phyloP scores from a whole-genome alignment of 1,284 basidiomycete species.

The Abortiporus biennis region DNA sequence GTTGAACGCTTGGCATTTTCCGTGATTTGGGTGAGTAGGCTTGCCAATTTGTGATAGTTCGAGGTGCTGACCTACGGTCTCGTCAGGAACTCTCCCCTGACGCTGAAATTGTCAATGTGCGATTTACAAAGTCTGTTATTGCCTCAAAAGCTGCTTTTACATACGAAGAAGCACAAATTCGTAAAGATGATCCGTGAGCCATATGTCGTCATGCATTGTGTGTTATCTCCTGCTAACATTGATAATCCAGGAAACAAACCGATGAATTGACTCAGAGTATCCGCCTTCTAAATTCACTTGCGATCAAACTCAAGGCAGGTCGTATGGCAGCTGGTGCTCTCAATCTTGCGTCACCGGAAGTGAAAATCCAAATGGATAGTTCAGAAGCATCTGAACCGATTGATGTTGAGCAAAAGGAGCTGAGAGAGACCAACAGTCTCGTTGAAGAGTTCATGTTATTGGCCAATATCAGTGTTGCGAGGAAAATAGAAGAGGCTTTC shows the following conservation, averaged over 20 bases:
- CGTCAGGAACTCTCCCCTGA: constrained; percentile 79
- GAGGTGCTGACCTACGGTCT: too few relatives aligned
- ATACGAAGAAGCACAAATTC: constrained; percentile 92
- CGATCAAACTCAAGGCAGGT: constrained; percentile 79
- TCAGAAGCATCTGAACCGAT: constrained; percentile 93
- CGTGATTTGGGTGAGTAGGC: constrained; percentile 81
- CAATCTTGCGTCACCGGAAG: constrained; percentile 96
- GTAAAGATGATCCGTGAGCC: constrained; percentile 89
- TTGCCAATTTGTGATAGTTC: background rate
- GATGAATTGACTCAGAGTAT: constrained; percentile 89
- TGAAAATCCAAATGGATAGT: constrained; percentile 93
- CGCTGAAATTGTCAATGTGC: constrained; percentile 86
- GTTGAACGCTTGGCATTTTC: constrained; percentile 97
- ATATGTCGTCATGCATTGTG: constrained; percentile 2
- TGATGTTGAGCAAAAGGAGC: constrained; percentile 95
- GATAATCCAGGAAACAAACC: constrained; percentile 53
- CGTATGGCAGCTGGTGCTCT: constrained; percentile 94
- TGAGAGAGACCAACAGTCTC: constrained; percentile 91
- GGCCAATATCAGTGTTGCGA: constrained; percentile 93
- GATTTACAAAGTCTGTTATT: constrained; percentile 96
- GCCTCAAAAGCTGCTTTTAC: constrained; percentile 96
- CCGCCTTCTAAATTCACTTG: constrained; percentile 85
- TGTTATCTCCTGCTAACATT: constrained; percentile 1
- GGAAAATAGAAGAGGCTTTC: constrained; percentile 90
- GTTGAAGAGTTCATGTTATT: constrained; percentile 99